phyloP scores from a whole-genome alignment of 2,329 filamentous ascomycete genomes.

The Calonectria montana region DNA sequence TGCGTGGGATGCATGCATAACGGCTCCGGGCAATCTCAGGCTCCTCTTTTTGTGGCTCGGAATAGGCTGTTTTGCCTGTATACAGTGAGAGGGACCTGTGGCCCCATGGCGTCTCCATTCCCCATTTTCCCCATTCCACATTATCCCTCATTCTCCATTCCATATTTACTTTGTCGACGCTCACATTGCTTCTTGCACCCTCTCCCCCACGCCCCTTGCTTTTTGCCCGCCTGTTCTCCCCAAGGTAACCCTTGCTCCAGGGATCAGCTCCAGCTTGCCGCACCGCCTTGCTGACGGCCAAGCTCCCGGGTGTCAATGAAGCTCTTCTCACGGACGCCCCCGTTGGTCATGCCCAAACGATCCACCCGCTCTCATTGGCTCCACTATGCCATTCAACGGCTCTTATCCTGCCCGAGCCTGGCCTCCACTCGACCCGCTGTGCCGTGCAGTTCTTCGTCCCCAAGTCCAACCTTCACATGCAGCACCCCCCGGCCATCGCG shows the following conservation, averaged over 20 bases:
- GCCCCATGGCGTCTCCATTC: conserved; percentile 26
- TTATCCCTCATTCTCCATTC: conserved; percentile 40
- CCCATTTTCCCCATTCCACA: conserved; percentile 27
- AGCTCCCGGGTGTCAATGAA: conserved; percentile 16
- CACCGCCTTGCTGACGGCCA: conserved; percentile 10
- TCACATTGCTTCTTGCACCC: neutral
- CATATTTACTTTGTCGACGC: conserved; percentile 10
- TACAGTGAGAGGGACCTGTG: conserved; percentile 22
- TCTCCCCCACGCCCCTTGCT: conserved; percentile 2
- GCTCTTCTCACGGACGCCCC: conserved; percentile 18
- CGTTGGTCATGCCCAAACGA: conserved; percentile 15
- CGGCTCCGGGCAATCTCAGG: conserved; percentile 13
- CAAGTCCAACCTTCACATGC: conserved; percentile 3
- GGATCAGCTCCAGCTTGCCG: conserved; percentile 22
- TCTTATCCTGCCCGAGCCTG: conserved; percentile 3
- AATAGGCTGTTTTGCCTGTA: conserved; percentile 13
- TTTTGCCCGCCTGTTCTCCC: conserved; percentile 3
- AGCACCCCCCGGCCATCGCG: neutral
- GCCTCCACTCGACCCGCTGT: conserved; percentile 31
- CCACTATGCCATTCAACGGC: conserved; percentile 25
- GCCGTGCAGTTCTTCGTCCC: conserved; percentile 18
- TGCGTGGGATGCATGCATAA: conserved; percentile 46
- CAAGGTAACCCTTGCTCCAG: neutral
- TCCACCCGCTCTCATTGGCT: conserved; percentile 25
- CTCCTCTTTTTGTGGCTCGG: conserved; percentile 18